Conservation (phyloP, 2,329 filamentous ascomycete species). For the Fusarium lateritium region DNA sequence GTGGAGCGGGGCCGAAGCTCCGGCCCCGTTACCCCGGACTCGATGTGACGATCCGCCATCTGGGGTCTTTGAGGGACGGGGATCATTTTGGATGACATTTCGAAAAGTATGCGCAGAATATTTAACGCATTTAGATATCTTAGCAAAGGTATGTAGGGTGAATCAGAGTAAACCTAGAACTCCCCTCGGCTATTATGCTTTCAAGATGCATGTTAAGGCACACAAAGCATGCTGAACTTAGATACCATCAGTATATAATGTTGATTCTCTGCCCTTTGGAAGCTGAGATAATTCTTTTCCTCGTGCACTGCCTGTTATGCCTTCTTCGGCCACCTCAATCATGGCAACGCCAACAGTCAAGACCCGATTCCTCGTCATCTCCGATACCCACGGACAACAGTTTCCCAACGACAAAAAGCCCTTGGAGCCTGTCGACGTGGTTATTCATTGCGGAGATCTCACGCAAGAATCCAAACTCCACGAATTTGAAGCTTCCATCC, state of each 20-base stretch:
- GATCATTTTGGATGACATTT: neutral
- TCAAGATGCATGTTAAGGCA: neutral
- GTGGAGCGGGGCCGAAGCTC: conserved; percentile 31
- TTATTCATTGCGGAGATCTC: conserved; percentile 65
- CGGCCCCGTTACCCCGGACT: conserved; percentile 1
- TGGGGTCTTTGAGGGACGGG: conserved; percentile 6
- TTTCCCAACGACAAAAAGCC: conserved; percentile 1
- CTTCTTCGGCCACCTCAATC: neutral
- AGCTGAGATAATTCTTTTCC: too few relatives aligned
- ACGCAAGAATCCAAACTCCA: conserved; percentile 60
- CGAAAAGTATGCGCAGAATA: neutral
- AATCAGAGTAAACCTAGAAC: neutral
- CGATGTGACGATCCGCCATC: conserved; percentile 12
- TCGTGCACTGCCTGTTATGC: too few relatives aligned
- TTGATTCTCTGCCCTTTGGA: neutral
- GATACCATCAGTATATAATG: neutral
- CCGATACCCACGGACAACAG: conserved; percentile 21
- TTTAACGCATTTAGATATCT: neutral
- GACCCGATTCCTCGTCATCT: conserved; percentile 26
- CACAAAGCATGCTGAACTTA: neutral
- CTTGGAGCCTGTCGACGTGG: conserved; percentile 53
- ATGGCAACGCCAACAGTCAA: conserved; percentile 2
- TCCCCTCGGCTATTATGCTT: neutral
- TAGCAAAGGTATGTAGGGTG: neutral
- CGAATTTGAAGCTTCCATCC: conserved; percentile 57